A percentile compares a stretch with the other conserved stretches of the same genome.
phyloP scores from a whole-genome alignment of 1,139 yeast genomes.

The Saccharomycopsis hybrid region DNA sequence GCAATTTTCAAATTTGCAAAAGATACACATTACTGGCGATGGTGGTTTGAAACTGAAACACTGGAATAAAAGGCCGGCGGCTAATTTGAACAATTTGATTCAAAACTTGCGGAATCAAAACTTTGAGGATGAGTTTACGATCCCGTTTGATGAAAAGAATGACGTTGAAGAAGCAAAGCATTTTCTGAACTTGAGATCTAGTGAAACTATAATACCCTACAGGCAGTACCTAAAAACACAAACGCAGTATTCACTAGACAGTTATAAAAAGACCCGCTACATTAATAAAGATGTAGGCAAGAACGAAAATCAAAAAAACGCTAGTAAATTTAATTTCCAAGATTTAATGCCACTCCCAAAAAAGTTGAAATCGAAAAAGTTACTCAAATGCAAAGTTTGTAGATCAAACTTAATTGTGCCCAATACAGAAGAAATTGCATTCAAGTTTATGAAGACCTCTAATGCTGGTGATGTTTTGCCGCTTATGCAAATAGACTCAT shows the following conservation, averaged over 20 bases:
- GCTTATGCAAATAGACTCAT: not conserved
- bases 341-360: slow-evolving; percentile 17
- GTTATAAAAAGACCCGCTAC: not conserved
- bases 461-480: slow-evolving; percentile 19
- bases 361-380: slow-evolving; percentile 14
- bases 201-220: not conserved
- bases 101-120: not conserved
- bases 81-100: too few species aligned
- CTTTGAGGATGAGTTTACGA: not conserved
- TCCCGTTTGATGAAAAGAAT: slow-evolving; percentile 5
- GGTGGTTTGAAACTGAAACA: too few species aligned
- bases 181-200: not conserved
- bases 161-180: slow-evolving; percentile 6
- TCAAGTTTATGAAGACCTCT: slow-evolving; percentile 15
- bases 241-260: slow-evolving; percentile 2
- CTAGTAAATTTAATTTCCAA: not conserved
- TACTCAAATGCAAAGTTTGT: slow-evolving; percentile 19
- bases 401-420: slow-evolving; percentile 16
- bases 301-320: not conserved
- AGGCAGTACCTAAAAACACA: slow-evolving; percentile 11
- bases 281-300: not conserved
- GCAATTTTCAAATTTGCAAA: slow-evolving; percentile 10
- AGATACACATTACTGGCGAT: slow-evolving; percentile 2
- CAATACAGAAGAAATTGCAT: slow-evolving; percentile 5
- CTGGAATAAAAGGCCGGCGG: too few species aligned